These are phyloP conservation scores for Polychaeton citri DNA, from an alignment of 2,329 filamentous ascomycete species.

Conservation along the genomic window DNA sequence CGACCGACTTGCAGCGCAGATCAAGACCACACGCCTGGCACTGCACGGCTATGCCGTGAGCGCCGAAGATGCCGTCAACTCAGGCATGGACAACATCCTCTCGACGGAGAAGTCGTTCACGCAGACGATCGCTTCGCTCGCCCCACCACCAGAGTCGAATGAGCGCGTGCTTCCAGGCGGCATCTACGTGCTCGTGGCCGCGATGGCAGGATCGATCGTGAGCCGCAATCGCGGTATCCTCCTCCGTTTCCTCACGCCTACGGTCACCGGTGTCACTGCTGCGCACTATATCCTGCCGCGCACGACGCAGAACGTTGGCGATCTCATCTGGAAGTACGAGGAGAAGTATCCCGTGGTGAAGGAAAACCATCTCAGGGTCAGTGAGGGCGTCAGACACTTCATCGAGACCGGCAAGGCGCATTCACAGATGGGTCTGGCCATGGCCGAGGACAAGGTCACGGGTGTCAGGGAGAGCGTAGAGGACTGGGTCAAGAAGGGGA, in stretches of 20 bases:
- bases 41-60: constrained; percentile 61
- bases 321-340: constrained; percentile 87
- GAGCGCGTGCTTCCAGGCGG: constrained; percentile 81
- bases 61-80: constrained; percentile 74
- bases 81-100: constrained; percentile 66
- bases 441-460: constrained; percentile 69
- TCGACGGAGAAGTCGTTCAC: constrained; percentile 82
- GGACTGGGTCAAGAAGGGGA: constrained; percentile 79
- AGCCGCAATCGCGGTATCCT: constrained; percentile 77
- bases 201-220: constrained; percentile 90
- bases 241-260: constrained; percentile 61
- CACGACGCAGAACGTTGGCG: constrained; percentile 78
- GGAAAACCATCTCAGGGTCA: constrained; percentile 62
- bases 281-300: constrained; percentile 76
- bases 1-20: constrained; percentile 72
- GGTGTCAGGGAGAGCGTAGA: constrained; percentile 66
- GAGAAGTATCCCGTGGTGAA: constrained; percentile 72
- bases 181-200: constrained; percentile 83
- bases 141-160: constrained; percentile 69
- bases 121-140: constrained; percentile 74
- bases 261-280: constrained; percentile 68
- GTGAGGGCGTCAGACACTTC: constrained; percentile 55
- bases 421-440: constrained; percentile 53
- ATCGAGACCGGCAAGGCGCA: constrained; percentile 64
- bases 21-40: constrained; percentile 66